Evolutionary conservation across 768 basidiomycete species (phyloP).

Genomic region (Calvatia gigantea): DNA sequence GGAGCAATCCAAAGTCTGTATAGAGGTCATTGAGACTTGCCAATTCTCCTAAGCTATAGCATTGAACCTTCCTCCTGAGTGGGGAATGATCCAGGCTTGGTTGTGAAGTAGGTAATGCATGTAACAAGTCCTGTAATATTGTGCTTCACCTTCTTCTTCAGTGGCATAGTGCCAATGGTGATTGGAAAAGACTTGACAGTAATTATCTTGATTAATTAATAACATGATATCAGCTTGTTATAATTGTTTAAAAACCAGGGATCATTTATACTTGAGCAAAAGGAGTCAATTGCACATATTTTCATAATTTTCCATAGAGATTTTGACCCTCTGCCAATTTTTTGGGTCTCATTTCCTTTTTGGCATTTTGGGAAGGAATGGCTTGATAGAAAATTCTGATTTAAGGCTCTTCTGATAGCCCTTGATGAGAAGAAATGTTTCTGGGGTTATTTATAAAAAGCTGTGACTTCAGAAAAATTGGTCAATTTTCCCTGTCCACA

Average conservation of each 20-base stretch:
- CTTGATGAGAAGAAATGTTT: not conserved
- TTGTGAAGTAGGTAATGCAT: no score
- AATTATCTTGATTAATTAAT: not conserved
- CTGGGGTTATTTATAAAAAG: not conserved
- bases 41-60: no score
- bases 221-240: not conserved
- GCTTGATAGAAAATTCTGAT: not conserved
- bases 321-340: not conserved
- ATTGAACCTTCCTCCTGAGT: no score
- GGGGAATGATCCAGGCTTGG: no score
- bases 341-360: not conserved
- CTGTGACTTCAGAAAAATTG: not conserved
- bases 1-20: no score
- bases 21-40: no score
- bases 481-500: not conserved
- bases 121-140: no score
- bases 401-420: not conserved
- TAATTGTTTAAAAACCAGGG: not conserved
- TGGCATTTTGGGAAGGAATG: not conserved
- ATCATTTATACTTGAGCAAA: not conserved
- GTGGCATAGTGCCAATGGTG: no score
- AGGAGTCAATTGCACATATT: not conserved
- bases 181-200: not conserved
- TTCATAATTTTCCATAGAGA: not conserved
- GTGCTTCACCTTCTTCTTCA: no score